A percentile compares a stretch with the other conserved stretches of the same genome.
phyloP scores from a whole-genome alignment of 345 rosid genomes.

The Salix exigua region DNA sequence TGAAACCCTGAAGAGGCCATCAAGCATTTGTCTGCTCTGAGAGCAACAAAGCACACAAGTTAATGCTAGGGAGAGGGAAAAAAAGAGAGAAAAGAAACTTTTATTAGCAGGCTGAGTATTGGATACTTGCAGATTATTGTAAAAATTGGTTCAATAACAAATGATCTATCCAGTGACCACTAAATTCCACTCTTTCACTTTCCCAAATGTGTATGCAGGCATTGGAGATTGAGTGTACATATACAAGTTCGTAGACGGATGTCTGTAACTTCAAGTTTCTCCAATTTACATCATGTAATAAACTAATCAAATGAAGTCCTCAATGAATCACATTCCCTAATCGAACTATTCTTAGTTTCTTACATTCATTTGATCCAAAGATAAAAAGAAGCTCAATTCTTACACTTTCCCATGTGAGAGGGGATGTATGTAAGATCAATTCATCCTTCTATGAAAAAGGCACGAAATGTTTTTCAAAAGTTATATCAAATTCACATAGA shows the following conservation, averaged over 20 bases:
- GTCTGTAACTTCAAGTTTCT: background rate
- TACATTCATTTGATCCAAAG: background rate
- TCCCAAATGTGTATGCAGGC: background rate
- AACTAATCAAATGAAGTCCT: background rate
- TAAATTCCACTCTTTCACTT: background rate
- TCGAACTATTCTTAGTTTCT: background rate
- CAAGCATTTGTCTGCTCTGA: constrained; percentile 77
- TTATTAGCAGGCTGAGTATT: background rate
- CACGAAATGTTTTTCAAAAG: background rate
- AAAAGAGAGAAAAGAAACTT: background rate
- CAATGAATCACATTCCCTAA: background rate
- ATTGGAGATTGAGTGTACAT: background rate
- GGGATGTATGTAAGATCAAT: background rate
- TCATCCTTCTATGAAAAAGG: background rate
- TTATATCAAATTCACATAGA: background rate
- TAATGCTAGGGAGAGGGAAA: background rate
- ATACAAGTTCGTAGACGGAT: background rate
- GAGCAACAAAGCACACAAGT: background rate
- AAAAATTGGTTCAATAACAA: background rate
- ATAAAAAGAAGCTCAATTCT: background rate
- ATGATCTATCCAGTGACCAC: background rate
- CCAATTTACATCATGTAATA: background rate
- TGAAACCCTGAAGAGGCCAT: constrained; percentile 97
- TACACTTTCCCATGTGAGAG: background rate
- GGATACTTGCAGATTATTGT: background rate